Percentiles rank a stretch among this genome's conserved stretches.
Evolutionary conservation across 2,329 filamentous ascomycete genomes (phyloP).

Genomic region (Mycosphaerella sp.): DNA sequence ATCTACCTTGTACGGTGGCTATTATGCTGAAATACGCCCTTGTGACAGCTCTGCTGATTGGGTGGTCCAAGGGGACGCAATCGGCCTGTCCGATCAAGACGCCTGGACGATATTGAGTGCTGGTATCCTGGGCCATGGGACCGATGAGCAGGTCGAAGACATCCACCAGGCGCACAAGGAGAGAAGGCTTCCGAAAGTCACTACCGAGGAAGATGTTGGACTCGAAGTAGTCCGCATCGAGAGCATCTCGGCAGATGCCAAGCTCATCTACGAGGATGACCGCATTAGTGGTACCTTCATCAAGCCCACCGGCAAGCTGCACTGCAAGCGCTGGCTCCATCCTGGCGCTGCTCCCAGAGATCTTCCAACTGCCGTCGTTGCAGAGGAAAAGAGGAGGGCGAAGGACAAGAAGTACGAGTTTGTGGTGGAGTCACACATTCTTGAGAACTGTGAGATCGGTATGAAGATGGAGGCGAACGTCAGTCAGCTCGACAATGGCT

Average conservation of each 20-base stretch:
- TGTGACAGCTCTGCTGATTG: constrained; percentile 25
- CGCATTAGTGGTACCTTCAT: constrained; percentile 39
- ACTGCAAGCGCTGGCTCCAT: constrained; percentile 46
- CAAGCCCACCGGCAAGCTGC: constrained; percentile 48
- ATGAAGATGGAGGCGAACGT: constrained; percentile 41
- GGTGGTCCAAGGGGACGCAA: constrained; percentile 17
- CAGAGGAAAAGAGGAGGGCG: constrained; percentile 22
- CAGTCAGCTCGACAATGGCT: constrained; percentile 27
- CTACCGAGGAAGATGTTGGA: constrained; percentile 47
- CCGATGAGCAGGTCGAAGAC: constrained; percentile 23
- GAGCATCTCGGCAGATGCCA: constrained; percentile 39
- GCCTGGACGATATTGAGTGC: constrained; percentile 47
- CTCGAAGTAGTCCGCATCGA: constrained; percentile 56
- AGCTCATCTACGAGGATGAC: constrained; percentile 44
- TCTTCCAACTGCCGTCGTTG: constrained; percentile 20
- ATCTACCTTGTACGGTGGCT: constrained; percentile 59
- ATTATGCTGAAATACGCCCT: constrained; percentile 31
- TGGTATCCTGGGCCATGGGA: constrained; percentile 44
- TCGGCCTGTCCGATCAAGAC: constrained; percentile 40
- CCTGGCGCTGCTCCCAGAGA: constrained; percentile 31
- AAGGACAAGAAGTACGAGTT: constrained; percentile 51
- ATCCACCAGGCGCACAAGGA: constrained; percentile 17
- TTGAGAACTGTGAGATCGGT: constrained; percentile 55
- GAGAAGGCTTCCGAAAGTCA: constrained; percentile 26
- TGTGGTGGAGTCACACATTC: constrained; percentile 59